phyloP scores from a whole-genome alignment of 495 filamentous ascomycete species.

The Penicillium coprophilum region DNA sequence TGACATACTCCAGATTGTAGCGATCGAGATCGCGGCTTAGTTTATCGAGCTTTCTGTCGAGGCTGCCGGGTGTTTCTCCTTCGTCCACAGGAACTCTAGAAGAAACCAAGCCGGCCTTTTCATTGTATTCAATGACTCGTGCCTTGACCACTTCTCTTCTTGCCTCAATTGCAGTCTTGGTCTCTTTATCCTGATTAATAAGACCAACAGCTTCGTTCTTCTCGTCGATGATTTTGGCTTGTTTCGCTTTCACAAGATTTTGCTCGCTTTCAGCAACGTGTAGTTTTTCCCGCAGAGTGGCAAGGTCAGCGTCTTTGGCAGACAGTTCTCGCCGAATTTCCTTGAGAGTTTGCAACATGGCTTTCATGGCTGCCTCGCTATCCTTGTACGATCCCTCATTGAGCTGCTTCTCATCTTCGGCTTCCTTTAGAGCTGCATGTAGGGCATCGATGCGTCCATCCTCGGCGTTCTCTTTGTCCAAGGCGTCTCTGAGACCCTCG shows the following conservation, averaged over 20 bases:
- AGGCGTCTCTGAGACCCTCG: conserved; percentile 57
- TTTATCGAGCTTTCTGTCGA: conserved; percentile 64
- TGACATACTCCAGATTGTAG: conserved; percentile 49
- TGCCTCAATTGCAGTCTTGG: conserved; percentile 44
- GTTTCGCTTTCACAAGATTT: conserved; percentile 47
- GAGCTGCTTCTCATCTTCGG: conserved; percentile 48
- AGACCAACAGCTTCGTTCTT: conserved; percentile 64
- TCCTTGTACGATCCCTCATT: conserved; percentile 54
- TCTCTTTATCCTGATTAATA: conserved; percentile 49
- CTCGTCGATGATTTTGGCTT: conserved; percentile 54
- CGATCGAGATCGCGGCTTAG: conserved; percentile 56
- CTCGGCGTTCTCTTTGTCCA: conserved; percentile 58
- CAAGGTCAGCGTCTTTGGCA: conserved; percentile 41
- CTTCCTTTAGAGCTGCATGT: conserved; percentile 51
- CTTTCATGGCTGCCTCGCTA: conserved; percentile 49
- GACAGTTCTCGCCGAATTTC: conserved; percentile 42
- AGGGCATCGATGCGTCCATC: conserved; percentile 63
- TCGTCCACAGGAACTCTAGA: conserved; percentile 63
- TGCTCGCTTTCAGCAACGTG: conserved; percentile 60
- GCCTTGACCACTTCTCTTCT: conserved; percentile 46
- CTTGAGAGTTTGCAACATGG: conserved; percentile 44
- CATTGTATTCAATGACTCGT: conserved; percentile 53
- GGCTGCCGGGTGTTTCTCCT: conserved; percentile 61
- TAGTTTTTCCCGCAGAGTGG: conserved; percentile 41
- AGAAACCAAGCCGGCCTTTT: conserved; percentile 57